Percentiles rank a stretch among this genome's conserved stretches.
Evolutionary conservation across 495 filamentous ascomycete genomes (phyloP).

Genomic region (Penicillium arizonense): DNA sequence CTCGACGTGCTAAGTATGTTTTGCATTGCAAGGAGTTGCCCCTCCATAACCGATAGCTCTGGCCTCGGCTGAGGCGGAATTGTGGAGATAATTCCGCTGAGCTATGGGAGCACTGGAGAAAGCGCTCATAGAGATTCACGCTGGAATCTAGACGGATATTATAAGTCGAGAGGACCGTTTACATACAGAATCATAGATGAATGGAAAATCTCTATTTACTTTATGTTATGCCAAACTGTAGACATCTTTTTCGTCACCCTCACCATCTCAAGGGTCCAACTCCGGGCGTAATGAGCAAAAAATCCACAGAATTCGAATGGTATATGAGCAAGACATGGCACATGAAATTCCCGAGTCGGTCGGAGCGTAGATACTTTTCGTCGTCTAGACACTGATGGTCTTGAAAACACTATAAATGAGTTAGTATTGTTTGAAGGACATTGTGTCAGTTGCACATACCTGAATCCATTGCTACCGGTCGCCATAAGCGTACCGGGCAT

Average conservation of each 20-base stretch:
- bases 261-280: conserved; percentile 7
- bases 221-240: not conserved
- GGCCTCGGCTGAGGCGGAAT: conserved; percentile 21
- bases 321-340: conserved; percentile 35
- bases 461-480: conserved; percentile 83
- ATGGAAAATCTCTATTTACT: conserved; percentile 3
- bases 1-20: conserved; percentile 12
- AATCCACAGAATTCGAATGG: conserved; percentile 23
- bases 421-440: conserved; percentile 17
- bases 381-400: conserved; percentile 53
- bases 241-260: conserved; percentile 8
- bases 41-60: conserved; percentile 13
- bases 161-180: not conserved
- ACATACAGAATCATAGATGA: too few species aligned
- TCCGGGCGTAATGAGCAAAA: conserved; percentile 15
- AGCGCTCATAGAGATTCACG: not conserved
- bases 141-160: not conserved
- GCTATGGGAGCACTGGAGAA: not conserved
- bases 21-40: conserved; percentile 20
- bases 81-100: conserved; percentile 9
- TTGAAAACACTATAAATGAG: conserved; percentile 46
- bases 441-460: conserved; percentile 40
- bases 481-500: conserved; percentile 90
- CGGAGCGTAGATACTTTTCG: conserved; percentile 7
- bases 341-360: conserved; percentile 22